Evolutionary conservation across 202 grass and related monocot species (phyloP).

Genomic region (Elaeis oleifera): DNA sequence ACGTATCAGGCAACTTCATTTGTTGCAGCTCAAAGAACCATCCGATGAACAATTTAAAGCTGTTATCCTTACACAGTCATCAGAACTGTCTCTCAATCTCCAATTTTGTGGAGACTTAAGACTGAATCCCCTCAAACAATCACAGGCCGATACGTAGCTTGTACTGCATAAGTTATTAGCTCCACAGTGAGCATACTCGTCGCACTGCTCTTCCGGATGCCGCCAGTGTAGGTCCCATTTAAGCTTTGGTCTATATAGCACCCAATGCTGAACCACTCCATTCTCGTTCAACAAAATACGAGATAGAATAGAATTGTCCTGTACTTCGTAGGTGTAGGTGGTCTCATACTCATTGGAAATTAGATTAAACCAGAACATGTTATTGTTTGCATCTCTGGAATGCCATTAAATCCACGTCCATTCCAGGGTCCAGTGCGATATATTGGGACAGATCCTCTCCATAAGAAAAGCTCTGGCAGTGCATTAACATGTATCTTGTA

Average conservation of each 20-base stretch:
- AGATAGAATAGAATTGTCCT: constrained; percentile 20
- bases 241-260: constrained; percentile 24
- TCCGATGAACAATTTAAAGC: constrained; percentile 53
- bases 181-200: constrained; percentile 52
- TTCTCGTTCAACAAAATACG: constrained; percentile 57
- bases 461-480: constrained; percentile 36
- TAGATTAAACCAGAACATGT: constrained; percentile 44
- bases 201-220: constrained; percentile 57
- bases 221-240: constrained; percentile 56
- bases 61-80: constrained; percentile 40
- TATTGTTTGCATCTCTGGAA: constrained; percentile 49
- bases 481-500: constrained; percentile 40
- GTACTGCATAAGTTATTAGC: constrained; percentile 48
- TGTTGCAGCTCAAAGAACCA: constrained; percentile 33
- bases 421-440: constrained; percentile 70
- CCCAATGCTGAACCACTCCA: constrained; percentile 33
- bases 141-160: constrained; percentile 23
- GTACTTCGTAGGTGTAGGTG: constrained; percentile 44
- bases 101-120: constrained; percentile 47
- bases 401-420: constrained; percentile 48
- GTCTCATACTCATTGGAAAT: constrained; percentile 30
- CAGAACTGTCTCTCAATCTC: constrained; percentile 42
- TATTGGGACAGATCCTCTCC: constrained; percentile 10
- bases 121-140: constrained; percentile 46
- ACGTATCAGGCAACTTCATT: constrained; percentile 63